phyloP scores from a whole-genome alignment of 73 alveolate genomes.

The Paramecium biaurelia region DNA sequence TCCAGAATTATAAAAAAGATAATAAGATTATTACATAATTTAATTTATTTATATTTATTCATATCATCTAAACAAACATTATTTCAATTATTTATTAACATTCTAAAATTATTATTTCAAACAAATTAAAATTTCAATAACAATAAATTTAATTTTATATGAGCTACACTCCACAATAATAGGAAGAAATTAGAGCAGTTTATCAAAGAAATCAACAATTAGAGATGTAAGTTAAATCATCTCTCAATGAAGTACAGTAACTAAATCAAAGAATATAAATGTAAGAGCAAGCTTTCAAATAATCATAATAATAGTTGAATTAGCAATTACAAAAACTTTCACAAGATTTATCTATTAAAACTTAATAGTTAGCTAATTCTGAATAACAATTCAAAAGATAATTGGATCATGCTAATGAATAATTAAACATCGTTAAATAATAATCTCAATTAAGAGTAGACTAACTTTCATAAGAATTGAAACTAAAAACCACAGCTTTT shows the following conservation, averaged over 20 bases:
- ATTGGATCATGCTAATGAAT: slow-evolving; percentile 8
- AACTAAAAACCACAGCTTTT: not conserved
- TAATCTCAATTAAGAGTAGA: not conserved
- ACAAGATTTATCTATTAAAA: not conserved
- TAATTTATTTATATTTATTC: not conserved
- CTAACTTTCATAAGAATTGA: not conserved
- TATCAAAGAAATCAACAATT: not conserved
- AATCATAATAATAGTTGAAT: not conserved
- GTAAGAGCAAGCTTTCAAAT: not conserved
- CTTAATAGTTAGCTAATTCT: not conserved
- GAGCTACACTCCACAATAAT: not conserved
- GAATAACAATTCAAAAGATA: not conserved
- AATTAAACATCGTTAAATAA: not conserved
- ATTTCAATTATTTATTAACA: not conserved
- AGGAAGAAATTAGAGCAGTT: not conserved
- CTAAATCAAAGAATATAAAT: not conserved
- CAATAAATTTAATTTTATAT: not conserved
- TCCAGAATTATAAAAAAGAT: not conserved
- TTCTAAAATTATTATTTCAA: not conserved
- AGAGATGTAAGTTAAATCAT: not conserved
- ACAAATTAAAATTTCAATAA: not conserved
- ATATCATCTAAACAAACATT: not conserved
- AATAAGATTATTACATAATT: not conserved
- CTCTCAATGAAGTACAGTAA: not conserved
- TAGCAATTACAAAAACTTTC: not conserved